A percentile compares a stretch with the other conserved stretches of the same genome.
Conservation (phyloP, 257 asterid species). For the Anisodus tanguticus region DNA sequence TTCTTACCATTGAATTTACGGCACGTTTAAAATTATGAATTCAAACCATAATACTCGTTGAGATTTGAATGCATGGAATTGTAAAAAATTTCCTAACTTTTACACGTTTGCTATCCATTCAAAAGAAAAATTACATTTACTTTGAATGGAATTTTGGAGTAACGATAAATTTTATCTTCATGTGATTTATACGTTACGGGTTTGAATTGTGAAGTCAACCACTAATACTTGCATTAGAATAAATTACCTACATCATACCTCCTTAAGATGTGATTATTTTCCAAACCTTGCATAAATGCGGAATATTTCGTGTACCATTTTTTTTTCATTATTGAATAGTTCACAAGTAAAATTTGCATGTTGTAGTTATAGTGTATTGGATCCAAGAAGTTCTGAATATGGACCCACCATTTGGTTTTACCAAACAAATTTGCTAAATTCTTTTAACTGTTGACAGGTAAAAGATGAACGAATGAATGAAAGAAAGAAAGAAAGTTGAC, state of each 20-base stretch:
- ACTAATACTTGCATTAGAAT: not conserved
- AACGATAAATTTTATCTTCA: not conserved
- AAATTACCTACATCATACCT: not conserved
- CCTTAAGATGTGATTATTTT: fast-evolving
- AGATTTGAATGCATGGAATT: not conserved
- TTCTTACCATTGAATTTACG: not conserved
- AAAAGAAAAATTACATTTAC: too few relatives aligned
- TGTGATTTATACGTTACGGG: not conserved
- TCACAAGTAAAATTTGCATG: not conserved
- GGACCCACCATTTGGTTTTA: constrained; percentile 22
- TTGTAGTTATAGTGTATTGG: not conserved
- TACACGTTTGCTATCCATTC: too few relatives aligned
- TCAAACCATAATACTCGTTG: not conserved
- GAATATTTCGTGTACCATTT: not conserved
- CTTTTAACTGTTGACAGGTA: constrained; percentile 17
- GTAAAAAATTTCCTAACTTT: too few relatives aligned
- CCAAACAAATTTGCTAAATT: not conserved
- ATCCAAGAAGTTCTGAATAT: constrained; percentile 18
- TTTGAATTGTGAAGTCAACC: fast-evolving
- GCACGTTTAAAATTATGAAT: not conserved
- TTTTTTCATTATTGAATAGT: not conserved
- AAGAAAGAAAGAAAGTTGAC: too few relatives aligned
- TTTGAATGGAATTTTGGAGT: not conserved
- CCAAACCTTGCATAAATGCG: not conserved
- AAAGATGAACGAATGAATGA: not conserved